Conservation (phyloP, 306 rosid species). For the Cucurbita pepo region DNA sequence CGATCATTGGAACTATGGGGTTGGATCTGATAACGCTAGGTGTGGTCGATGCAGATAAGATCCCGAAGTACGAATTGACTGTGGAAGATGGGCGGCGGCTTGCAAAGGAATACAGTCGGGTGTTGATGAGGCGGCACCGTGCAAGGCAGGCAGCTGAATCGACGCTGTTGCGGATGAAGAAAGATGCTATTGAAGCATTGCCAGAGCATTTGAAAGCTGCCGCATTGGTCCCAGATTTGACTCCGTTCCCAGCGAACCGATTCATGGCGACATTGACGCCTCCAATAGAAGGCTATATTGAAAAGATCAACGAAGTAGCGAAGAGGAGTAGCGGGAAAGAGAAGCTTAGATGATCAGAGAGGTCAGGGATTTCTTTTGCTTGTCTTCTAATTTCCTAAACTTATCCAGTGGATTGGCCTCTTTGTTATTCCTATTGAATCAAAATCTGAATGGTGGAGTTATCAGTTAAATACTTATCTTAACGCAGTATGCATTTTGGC, state of each 20-base stretch:
- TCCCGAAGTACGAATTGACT: constrained; percentile 52
- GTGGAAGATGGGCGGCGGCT: constrained; percentile 67
- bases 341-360: constrained; percentile 53
- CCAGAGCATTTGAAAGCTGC: constrained; percentile 56
- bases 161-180: constrained; percentile 40
- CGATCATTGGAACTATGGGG: constrained; percentile 54
- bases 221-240: constrained; percentile 70
- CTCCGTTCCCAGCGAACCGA: constrained; percentile 50
- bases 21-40: constrained; percentile 59
- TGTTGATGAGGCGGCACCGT: constrained; percentile 65
- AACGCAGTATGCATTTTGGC: background rate
- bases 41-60: constrained; percentile 61
- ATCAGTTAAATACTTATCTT: no score
- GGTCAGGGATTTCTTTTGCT: constrained; percentile 6
- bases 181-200: constrained; percentile 75
- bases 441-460: background rate
- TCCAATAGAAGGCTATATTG: constrained; percentile 55
- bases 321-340: constrained; percentile 45
- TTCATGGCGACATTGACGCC: constrained; percentile 89
- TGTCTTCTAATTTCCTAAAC: background rate
- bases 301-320: constrained; percentile 72
- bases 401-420: background rate
- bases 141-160: constrained; percentile 75
- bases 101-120: constrained; percentile 88
- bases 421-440: background rate